phyloP scores from a whole-genome alignment of 225 moss, liverwort and hornwort genomes.

The Polytrichum commune region DNA sequence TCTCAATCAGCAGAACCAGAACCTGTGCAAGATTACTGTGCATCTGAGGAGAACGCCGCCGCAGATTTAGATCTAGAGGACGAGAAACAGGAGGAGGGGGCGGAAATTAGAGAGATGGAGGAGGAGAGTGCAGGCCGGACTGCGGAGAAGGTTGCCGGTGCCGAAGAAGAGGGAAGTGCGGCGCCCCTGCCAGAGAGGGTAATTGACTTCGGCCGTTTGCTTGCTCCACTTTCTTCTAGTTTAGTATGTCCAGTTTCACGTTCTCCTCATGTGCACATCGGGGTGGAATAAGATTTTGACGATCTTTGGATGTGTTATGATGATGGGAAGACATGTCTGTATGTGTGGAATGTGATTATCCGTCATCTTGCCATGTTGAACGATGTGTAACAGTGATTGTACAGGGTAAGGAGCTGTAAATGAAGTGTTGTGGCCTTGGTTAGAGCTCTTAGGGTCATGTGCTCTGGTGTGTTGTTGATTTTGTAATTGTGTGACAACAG shows the following conservation, averaged over 20 bases:
- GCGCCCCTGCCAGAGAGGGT: constrained; percentile 99
- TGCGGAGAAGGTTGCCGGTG: constrained; percentile 94
- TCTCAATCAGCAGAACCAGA: constrained; percentile 51
- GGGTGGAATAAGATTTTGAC: too few relatives aligned
- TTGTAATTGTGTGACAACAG: constrained; percentile 26
- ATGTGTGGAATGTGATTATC: too few relatives aligned
- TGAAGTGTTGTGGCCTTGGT: neutral
- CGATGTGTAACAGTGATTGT: neutral
- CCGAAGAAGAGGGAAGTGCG: constrained; percentile 88
- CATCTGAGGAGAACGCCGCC: constrained; percentile 63
- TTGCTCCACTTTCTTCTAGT: neutral
- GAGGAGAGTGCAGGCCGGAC: constrained; percentile 96
- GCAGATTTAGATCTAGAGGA: constrained; percentile 82
- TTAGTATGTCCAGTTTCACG: neutral
- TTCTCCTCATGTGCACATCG: neutral
- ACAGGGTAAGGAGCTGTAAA: neutral
- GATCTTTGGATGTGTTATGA: too few relatives aligned
- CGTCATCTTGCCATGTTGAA: neutral
- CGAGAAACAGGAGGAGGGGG: constrained; percentile 56
- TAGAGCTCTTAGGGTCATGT: neutral
- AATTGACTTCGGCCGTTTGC: constrained; percentile 12
- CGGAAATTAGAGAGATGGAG: constrained; percentile 86
- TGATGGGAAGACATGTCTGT: too few relatives aligned
- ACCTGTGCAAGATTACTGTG: constrained; percentile 65
- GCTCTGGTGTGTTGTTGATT: neutral